These are phyloP conservation scores for Astraeus odoratus DNA, from an alignment of 768 basidiomycete species.

Conservation along the genomic window DNA sequence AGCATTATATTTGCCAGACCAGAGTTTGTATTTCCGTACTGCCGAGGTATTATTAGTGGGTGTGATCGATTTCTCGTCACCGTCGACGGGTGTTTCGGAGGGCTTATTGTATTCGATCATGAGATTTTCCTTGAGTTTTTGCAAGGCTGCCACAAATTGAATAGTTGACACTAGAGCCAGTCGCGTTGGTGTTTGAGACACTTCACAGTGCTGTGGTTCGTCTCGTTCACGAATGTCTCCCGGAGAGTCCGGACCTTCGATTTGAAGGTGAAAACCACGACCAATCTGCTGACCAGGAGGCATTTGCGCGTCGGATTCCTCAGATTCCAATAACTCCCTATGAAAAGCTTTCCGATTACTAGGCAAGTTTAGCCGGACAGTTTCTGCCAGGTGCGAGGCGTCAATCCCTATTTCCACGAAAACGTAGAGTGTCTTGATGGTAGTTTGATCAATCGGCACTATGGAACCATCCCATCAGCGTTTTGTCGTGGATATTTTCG, in stretches of 20 bases:
- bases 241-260: constrained; percentile 38
- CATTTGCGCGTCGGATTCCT: constrained; percentile 40
- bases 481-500: neutral
- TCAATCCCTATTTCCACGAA: constrained; percentile 98
- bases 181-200: constrained; percentile 42
- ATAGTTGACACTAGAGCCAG: constrained; percentile 95
- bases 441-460: constrained; percentile 95
- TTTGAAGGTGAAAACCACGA: constrained; percentile 43
- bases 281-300: constrained; percentile 40
- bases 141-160: constrained; percentile 92
- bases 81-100: constrained; percentile 4
- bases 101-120: constrained; percentile 30
- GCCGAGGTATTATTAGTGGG: neutral
- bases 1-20: constrained; percentile 64
- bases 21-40: constrained; percentile 21
- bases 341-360: constrained; percentile 61
- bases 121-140: constrained; percentile 78
- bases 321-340: constrained; percentile 53
- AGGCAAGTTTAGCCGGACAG: constrained; percentile 87
- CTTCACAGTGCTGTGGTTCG: constrained; percentile 12
- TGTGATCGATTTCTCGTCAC: constrained; percentile 1
- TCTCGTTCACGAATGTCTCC: constrained; percentile 2
- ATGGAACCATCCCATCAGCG: constrained; percentile 6
- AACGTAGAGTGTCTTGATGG: constrained; percentile 91
- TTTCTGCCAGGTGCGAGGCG: constrained; percentile 70